Evolutionary conservation across 805 yeast species (phyloP).

Genomic region (Starmerella apicola): DNA sequence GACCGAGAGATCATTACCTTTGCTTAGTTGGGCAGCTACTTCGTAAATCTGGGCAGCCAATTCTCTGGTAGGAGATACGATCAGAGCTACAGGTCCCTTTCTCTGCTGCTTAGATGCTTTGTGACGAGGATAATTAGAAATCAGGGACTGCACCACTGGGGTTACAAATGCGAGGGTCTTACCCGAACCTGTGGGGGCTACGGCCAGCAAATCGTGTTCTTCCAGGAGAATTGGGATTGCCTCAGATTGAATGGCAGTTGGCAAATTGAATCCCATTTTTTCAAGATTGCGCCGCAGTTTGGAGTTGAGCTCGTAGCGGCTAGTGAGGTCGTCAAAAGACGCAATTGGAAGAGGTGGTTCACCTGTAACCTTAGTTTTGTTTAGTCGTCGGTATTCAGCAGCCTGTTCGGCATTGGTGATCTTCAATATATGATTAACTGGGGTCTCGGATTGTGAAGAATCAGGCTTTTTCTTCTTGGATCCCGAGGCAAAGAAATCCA

Average conservation of each 20-base stretch:
- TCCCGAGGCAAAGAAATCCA: slow-evolving; percentile 54
- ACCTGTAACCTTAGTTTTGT: slow-evolving; percentile 65
- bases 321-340: slow-evolving; percentile 67
- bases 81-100: slow-evolving; percentile 53
- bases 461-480: not conserved
- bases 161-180: slow-evolving; percentile 82
- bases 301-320: slow-evolving; percentile 54
- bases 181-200: slow-evolving; percentile 99
- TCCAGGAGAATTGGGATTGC: slow-evolving; percentile 64
- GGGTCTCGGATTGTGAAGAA: not conserved
- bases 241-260: slow-evolving; percentile 90
- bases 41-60: slow-evolving; percentile 74
- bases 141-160: slow-evolving; percentile 57
- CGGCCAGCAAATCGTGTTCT: slow-evolving; percentile 69
- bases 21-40: slow-evolving; percentile 48
- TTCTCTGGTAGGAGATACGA: slow-evolving; percentile 91
- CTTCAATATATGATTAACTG: slow-evolving; percentile 9
- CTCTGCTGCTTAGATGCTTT: not conserved
- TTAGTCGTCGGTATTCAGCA: slow-evolving; percentile 40
- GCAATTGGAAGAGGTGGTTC: slow-evolving; percentile 89
- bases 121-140: slow-evolving; percentile 10
- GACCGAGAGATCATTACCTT: slow-evolving; percentile 44
- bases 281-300: slow-evolving; percentile 50
- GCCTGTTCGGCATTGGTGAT: slow-evolving; percentile 52
- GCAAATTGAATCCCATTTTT: slow-evolving; percentile 61